Evolutionary conservation across 306 rosid species (phyloP).

Genomic region (Alnus rubra): DNA sequence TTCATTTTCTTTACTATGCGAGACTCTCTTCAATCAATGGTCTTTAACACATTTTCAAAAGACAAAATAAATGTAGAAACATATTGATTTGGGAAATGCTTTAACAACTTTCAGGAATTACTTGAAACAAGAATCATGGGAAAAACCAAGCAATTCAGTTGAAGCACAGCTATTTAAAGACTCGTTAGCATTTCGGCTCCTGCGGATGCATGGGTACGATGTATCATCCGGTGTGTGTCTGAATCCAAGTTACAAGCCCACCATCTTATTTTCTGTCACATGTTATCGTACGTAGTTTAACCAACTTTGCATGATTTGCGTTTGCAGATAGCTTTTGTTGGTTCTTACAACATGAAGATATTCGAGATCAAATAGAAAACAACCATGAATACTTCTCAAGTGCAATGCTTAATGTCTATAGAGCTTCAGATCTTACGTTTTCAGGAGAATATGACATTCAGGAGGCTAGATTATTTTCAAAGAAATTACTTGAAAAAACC

Average conservation of each 20-base stretch:
- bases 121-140: slow-evolving; percentile 12
- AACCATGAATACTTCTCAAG: slow-evolving; percentile 29
- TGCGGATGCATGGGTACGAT: slow-evolving; percentile 42
- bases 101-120: slow-evolving; percentile 29
- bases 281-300: not conserved
- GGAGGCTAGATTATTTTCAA: slow-evolving; percentile 40
- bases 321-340: slow-evolving; percentile 35
- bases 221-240: slow-evolving; percentile 38
- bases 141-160: not conserved
- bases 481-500: slow-evolving; percentile 31
- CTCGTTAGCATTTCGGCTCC: slow-evolving; percentile 41
- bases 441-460: slow-evolving; percentile 37
- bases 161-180: slow-evolving; percentile 36
- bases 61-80: too few relatives aligned
- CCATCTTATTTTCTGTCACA: not conserved
- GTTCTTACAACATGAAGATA: slow-evolving; percentile 33
- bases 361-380: slow-evolving; percentile 23
- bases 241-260: not conserved
- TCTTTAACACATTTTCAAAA: too few relatives aligned
- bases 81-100: too few relatives aligned
- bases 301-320: not conserved
- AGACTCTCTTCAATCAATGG: too few relatives aligned
- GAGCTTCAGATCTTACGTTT: slow-evolving; percentile 43
- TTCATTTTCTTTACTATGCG: too few relatives aligned
- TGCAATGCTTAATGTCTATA: slow-evolving; percentile 33